phyloP scores from a whole-genome alignment of 139 green algal species.

The Chlorella vulgaris region DNA sequence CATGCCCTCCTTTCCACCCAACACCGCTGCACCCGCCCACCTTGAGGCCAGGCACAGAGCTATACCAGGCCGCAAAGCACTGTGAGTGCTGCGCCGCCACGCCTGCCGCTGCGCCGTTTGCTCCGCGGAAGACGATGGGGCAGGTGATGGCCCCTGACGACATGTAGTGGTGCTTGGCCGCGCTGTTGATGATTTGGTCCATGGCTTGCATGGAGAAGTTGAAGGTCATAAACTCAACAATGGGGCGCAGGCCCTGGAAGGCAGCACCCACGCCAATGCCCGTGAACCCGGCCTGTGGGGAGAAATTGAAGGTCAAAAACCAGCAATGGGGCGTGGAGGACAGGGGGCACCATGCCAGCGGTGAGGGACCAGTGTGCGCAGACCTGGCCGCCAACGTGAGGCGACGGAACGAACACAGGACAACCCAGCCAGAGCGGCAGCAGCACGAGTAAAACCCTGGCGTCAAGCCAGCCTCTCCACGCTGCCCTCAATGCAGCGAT shows the following conservation, averaged over 20 bases:
- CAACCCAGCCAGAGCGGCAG: not conserved
- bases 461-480: too few species aligned
- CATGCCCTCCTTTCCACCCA: not conserved
- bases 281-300: conserved; percentile 89
- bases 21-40: conserved; percentile 46
- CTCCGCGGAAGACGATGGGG: conserved; percentile 97
- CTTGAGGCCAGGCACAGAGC: conserved; percentile 93
- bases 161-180: conserved; percentile 99
- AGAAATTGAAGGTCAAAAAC: not conserved
- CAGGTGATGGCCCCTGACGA: conserved; percentile 91
- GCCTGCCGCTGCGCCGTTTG: conserved; percentile 96
- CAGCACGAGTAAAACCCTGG: not conserved
- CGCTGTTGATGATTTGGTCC: conserved; percentile 99
- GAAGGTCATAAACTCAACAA: conserved; percentile 99
- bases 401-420: too few species aligned
- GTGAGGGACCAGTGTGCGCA: not conserved
- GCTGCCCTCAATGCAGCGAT: too few species aligned
- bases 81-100: conserved; percentile 98
- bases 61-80: conserved; percentile 98
- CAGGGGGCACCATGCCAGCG: not conserved
- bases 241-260: conserved; percentile 88
- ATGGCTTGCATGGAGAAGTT: conserved; percentile 99
- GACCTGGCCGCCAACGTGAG: not conserved
- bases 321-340: not conserved
- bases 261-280: conserved; percentile 94